Evolutionary conservation across 495 filamentous ascomycete species (phyloP).

Genomic region (Amorphotheca resinae): DNA sequence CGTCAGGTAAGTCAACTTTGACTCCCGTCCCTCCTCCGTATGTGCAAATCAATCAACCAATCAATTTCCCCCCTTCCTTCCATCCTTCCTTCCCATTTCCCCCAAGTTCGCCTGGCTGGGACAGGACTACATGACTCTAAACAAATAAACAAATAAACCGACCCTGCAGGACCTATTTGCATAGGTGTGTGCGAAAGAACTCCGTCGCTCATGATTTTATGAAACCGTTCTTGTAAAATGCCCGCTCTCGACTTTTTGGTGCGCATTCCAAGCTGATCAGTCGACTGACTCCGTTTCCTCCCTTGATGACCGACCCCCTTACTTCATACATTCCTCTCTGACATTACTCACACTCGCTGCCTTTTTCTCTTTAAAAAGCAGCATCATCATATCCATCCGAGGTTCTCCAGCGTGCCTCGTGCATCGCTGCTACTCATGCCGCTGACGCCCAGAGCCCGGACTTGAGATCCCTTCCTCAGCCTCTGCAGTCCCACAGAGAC

Average conservation of each 20-base stretch:
- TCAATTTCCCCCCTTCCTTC: no score
- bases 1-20: no score
- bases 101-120: no score
- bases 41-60: no score
- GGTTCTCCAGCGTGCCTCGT: slow-evolving; percentile 42
- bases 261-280: slow-evolving; percentile 9
- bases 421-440: slow-evolving; percentile 48
- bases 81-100: no score
- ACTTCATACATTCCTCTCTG: neutral
- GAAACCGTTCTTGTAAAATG: slow-evolving; percentile 19
- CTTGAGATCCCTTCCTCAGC: slow-evolving; percentile 58
- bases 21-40: no score
- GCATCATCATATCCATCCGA: slow-evolving; percentile 44
- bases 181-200: slow-evolving; percentile 8
- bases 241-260: slow-evolving; percentile 3
- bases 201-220: slow-evolving; percentile 20
- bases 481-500: slow-evolving; percentile 68
- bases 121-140: no score
- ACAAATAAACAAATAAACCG: neutral
- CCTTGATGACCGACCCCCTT: no score
- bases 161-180: no score
- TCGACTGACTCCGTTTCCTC: no score
- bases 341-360: neutral
- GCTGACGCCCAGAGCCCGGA: slow-evolving; percentile 51
- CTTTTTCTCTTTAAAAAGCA: neutral